A percentile compares a stretch with the other conserved stretches of the same genome.
Evolutionary conservation across 2,329 filamentous ascomycete species (phyloP).

Genomic region (Lizonia empirigonia): DNA sequence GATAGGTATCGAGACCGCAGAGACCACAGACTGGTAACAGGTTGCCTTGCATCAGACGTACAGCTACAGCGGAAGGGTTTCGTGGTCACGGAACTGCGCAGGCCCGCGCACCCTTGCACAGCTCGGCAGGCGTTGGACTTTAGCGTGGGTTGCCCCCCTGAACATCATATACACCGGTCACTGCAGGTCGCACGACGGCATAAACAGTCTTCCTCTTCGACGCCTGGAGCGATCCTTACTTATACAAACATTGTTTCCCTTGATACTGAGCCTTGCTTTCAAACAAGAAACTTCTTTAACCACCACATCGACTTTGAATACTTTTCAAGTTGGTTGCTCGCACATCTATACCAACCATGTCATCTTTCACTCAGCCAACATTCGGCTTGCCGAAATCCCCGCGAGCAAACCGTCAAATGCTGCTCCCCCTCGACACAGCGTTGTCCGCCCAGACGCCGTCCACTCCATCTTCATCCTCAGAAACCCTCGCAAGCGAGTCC

Average conservation of each 20-base stretch:
- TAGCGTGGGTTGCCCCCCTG: slow-evolving; percentile 32
- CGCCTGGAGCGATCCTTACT: slow-evolving; percentile 23
- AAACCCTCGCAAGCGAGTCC: slow-evolving; percentile 4
- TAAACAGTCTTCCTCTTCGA: slow-evolving; percentile 25
- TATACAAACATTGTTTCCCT: slow-evolving; percentile 28
- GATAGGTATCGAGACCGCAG: slow-evolving; percentile 12
- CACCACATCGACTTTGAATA: background rate
- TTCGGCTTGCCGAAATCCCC: slow-evolving; percentile 35
- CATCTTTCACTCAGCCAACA: slow-evolving; percentile 21
- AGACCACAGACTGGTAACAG: slow-evolving; percentile 14
- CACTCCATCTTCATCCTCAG: slow-evolving; percentile 12
- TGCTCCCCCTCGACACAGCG: slow-evolving; percentile 32
- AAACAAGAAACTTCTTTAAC: background rate
- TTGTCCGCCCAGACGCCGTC: slow-evolving; percentile 12
- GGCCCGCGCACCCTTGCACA: slow-evolving; percentile 27
- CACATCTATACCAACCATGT: background rate
- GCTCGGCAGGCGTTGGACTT: slow-evolving; percentile 12
- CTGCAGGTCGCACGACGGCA: slow-evolving; percentile 28
- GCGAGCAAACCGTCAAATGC: slow-evolving; percentile 27
- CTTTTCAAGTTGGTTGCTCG: background rate
- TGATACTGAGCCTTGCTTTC: slow-evolving; percentile 15
- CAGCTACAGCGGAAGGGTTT: slow-evolving; percentile 18
- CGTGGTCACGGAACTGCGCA: slow-evolving; percentile 24
- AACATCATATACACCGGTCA: slow-evolving; percentile 27
- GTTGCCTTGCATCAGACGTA: slow-evolving; percentile 20